Conservation (phyloP, 257 asterid species). For the Echites panduratus region DNA sequence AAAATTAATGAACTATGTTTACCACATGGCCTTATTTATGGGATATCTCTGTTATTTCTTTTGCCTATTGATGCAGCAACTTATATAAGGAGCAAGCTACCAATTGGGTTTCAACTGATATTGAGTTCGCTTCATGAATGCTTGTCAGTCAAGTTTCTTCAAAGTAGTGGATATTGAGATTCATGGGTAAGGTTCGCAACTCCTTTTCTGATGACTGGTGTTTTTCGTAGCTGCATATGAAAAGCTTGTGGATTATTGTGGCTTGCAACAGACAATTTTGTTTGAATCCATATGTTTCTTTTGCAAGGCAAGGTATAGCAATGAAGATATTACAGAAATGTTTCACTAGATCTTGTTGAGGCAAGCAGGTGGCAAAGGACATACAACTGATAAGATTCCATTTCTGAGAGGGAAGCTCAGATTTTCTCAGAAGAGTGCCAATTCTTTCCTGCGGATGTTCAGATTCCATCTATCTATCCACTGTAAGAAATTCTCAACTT, state of each 20-base stretch:
- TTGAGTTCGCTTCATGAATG: not conserved
- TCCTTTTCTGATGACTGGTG: not conserved
- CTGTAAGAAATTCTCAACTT: constrained; percentile 47
- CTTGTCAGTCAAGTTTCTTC: not conserved
- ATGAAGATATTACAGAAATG: constrained; percentile 95
- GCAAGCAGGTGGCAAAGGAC: constrained; percentile 90
- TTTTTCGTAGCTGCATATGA: not conserved
- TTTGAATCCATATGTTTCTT: constrained; percentile 4
- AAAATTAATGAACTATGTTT: no score
- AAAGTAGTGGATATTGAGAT: not conserved
- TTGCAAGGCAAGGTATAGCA: constrained; percentile 90
- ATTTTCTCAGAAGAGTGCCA: constrained; percentile 96
- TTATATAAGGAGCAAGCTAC: not conserved
- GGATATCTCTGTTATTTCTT: not conserved
- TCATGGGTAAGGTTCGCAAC: not conserved
- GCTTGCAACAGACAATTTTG: not conserved
- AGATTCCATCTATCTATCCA: constrained; percentile 91
- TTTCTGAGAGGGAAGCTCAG: constrained; percentile 88
- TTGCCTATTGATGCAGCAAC: not conserved
- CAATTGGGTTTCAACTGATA: not conserved
- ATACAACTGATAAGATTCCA: constrained; percentile 85
- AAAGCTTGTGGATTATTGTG: constrained; percentile 1
- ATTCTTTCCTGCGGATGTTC: constrained; percentile 98
- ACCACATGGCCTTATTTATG: not conserved
- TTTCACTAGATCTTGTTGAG: constrained; percentile 92